These are phyloP conservation scores for Cercospora berteroae DNA, from an alignment of 2,329 filamentous ascomycete genomes.

Conservation along the genomic window DNA sequence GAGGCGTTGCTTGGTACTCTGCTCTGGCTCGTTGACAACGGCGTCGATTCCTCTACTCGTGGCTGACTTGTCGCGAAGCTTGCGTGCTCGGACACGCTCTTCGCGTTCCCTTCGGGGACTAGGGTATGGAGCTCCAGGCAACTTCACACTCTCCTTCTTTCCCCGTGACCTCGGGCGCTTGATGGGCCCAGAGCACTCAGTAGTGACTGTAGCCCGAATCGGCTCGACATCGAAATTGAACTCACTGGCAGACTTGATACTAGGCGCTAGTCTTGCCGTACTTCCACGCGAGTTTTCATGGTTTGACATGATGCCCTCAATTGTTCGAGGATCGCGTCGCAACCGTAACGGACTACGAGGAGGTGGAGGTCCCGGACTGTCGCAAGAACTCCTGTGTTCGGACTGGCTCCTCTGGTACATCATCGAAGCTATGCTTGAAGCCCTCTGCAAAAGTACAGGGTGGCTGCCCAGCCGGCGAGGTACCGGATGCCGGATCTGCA, in stretches of 20 bases:
- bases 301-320: slow-evolving; percentile 29
- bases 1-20: slow-evolving; percentile 27
- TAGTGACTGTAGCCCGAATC: slow-evolving; percentile 33
- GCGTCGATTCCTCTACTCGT: slow-evolving; percentile 30
- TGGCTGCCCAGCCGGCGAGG: slow-evolving; percentile 35
- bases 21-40: slow-evolving; percentile 28
- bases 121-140: slow-evolving; percentile 21
- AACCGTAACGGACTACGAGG: slow-evolving; percentile 37
- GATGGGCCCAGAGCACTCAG: slow-evolving; percentile 37
- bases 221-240: slow-evolving; percentile 29
- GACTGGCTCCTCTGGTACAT: slow-evolving; percentile 31
- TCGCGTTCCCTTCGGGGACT: slow-evolving; percentile 33
- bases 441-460: slow-evolving; percentile 33
- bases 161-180: slow-evolving; percentile 33
- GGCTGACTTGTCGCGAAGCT: slow-evolving; percentile 35
- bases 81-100: slow-evolving; percentile 36
- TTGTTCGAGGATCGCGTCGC: slow-evolving; percentile 29
- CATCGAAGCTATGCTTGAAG: slow-evolving; percentile 34
- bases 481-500: slow-evolving; percentile 34
- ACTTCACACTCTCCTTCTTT: slow-evolving; percentile 19
- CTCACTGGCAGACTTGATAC: slow-evolving; percentile 32
- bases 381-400: slow-evolving; percentile 16
- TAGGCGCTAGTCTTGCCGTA: slow-evolving; percentile 33
- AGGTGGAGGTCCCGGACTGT: slow-evolving; percentile 36
- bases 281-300: slow-evolving; percentile 23